Conservation (phyloP, 306 rosid genomes). For the Erythrophleum fordii region DNA sequence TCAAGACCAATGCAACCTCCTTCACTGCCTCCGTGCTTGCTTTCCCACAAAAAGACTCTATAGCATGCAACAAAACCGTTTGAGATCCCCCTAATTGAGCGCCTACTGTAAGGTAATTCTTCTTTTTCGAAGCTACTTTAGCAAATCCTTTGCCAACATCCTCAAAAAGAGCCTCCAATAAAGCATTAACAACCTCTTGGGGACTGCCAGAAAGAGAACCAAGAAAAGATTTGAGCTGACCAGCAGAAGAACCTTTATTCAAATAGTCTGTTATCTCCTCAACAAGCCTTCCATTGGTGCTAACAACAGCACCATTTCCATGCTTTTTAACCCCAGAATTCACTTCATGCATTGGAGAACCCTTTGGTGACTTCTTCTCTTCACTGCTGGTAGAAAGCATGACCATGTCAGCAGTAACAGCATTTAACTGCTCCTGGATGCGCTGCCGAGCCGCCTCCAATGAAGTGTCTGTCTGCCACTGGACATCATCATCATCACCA, state of each 20-base stretch:
- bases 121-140: slow-evolving; percentile 54
- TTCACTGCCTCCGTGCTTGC: slow-evolving; percentile 47
- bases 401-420: slow-evolving; percentile 70
- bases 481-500: slow-evolving; percentile 46
- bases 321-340: slow-evolving; percentile 16
- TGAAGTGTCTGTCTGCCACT: slow-evolving; percentile 74
- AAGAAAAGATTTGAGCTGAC: slow-evolving; percentile 52
- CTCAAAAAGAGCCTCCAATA: slow-evolving; percentile 53
- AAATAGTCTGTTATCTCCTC: slow-evolving; percentile 46
- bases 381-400: slow-evolving; percentile 59
- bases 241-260: slow-evolving; percentile 44
- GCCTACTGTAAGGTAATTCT: slow-evolving; percentile 50
- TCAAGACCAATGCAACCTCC: slow-evolving; percentile 63
- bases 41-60: slow-evolving; percentile 49
- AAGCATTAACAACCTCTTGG: slow-evolving; percentile 57
- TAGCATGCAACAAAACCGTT: slow-evolving; percentile 43
- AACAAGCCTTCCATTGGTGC: slow-evolving; percentile 35
- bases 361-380: slow-evolving; percentile 47
- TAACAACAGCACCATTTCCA: slow-evolving; percentile 35
- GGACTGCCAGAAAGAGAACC: slow-evolving; percentile 48
- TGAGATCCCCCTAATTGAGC: slow-evolving; percentile 52
- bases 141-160: slow-evolving; percentile 60
- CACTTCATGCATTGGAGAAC: slow-evolving; percentile 46
- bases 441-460: slow-evolving; percentile 64
- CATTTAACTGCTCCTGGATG: slow-evolving; percentile 69